These are phyloP conservation scores for Tricladium varicosporioides DNA, from an alignment of 2,329 filamentous ascomycete genomes.

Conservation along the genomic window DNA sequence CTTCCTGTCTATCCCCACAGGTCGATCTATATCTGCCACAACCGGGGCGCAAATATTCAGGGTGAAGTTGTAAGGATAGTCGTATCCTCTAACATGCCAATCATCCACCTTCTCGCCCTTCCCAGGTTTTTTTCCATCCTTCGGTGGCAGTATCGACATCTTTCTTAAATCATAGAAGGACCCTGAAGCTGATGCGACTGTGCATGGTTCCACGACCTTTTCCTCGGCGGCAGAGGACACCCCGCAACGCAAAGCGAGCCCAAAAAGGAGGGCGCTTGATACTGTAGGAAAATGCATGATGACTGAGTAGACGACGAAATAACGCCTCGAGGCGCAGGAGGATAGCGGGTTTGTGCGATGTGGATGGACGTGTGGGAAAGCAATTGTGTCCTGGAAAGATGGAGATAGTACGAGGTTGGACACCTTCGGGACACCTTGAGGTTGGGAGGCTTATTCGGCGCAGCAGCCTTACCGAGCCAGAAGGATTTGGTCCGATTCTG, in stretches of 20 bases:
- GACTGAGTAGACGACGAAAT: slow-evolving; percentile 4
- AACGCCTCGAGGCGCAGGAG: slow-evolving; percentile 27
- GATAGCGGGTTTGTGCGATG: slow-evolving; percentile 10
- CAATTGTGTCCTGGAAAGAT: not conserved
- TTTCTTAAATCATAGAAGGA: slow-evolving; percentile 35
- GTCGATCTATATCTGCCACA: slow-evolving; percentile 61
- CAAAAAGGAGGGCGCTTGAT: slow-evolving; percentile 26
- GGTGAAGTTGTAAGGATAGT: slow-evolving; percentile 79
- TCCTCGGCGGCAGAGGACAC: slow-evolving; percentile 25
- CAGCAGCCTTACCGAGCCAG: not conserved
- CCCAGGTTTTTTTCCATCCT: slow-evolving; percentile 37
- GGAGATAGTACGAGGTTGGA: not conserved
- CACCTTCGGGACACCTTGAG: not conserved
- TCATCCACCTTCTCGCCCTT: slow-evolving; percentile 58
- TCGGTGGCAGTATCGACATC: slow-evolving; percentile 27
- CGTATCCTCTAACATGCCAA: slow-evolving; percentile 67
- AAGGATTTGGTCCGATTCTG: not conserved
- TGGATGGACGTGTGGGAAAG: slow-evolving; percentile 4
- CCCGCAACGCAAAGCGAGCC: slow-evolving; percentile 26
- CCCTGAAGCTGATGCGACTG: slow-evolving; percentile 29
- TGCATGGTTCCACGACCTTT: slow-evolving; percentile 32
- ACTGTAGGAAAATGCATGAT: slow-evolving; percentile 29
- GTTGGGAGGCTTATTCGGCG: not conserved
- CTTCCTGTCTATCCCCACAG: slow-evolving; percentile 61
- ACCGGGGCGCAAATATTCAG: slow-evolving; percentile 78